Evolutionary conservation across 2,329 filamentous ascomycete species (phyloP), one percentile per base, ranked within the genome.

Genomic region (Aspergillus pseudotamarii): DNA sequence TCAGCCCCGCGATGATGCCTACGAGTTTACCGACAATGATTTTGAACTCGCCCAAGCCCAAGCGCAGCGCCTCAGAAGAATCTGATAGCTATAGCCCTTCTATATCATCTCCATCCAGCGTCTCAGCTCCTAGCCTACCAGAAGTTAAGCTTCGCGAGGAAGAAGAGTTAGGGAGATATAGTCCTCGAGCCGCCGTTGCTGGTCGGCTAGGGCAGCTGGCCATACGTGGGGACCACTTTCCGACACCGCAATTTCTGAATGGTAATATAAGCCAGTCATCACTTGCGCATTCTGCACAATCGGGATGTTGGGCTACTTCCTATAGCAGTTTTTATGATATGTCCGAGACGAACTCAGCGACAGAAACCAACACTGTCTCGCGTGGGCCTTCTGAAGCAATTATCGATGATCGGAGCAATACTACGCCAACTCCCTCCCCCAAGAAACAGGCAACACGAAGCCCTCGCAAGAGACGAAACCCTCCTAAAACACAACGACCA

Each of bases 151-250:
- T 77, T 45, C 68, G 68, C 30, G 74, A 77, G 61, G 75, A 76
- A 41, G 71, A 73, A 54, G 73, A 75, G 57, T 64, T 69, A 46
- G 75, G 72, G 46, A 69, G 73, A 58, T 70, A 75, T 64, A 79
- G 80, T 63, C 79, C 79, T 59, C 75, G 75, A 59, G 73, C 76
- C 32, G 71, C 70, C 26, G 78, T 81, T 48, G 77, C 77, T 59
- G 75, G 78, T 60, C 74, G 74, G 60, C 73, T 82, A 54, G 75
- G 75, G 55, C 72, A 78, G 58, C 70, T 82, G 60, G 78, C 79
- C 53, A 74, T 82, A 60, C 73, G 74, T 38, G 75, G 72, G 57
- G 74, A 77, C 53, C 65, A 63, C 57, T 28, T 65, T 16, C 61
- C 66, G n/a, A 69, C 68, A 51, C 57, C 66, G 21, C 63, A 64